Evolutionary conservation across 129 eudicot genomes (phyloP), one percentile per base, ranked within the genome.

Genomic region (Flaveria sonorensis): DNA sequence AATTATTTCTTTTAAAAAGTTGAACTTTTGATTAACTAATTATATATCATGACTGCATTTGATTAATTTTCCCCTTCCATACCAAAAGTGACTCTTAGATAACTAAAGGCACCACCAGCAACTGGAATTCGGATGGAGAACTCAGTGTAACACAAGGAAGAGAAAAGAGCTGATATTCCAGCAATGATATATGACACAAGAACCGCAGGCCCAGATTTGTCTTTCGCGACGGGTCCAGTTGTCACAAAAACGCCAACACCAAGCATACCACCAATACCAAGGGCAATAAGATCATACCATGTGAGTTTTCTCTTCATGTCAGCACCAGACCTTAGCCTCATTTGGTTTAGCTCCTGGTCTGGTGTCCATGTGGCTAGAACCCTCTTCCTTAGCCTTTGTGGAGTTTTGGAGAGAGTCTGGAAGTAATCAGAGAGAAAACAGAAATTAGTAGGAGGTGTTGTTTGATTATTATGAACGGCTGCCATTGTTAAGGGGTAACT

Each of bases 61-160:
- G 9, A 32, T 63, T 28, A 4, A 36, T 55, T 26, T 20, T 63
- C 16, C 36, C 48, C 40, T 26, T 73, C 18, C 89, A 77, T 86
- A 90, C 96, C 96, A 76, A 90, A 90, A 61, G 96, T 90, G 60
- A 90, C 84, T 82, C 96, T 80, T 47, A 90, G 89, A 78, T 88
- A 90, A 76, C 96, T 90, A 65, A 90, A 90, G 71, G 96, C 96
- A 39, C 96, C 96, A 52, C 96, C 96, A 59, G 96, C 93, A 68
- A 88, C 93, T 7, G 96, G 96, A 56, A 88, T 82, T 48, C 83
- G 88, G 66, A 90, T 85, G 61, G 96, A 88, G 79, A 90, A 90
- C 71, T 90, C 96, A 24, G 96, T 82, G 66, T 90, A 90, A 79
- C 96, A 90, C 83, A 90, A 82, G 53, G 93, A 88, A 70, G 96